These are phyloP conservation scores for Crassisporium funariophilum DNA, from an alignment of 768 basidiomycete genomes.

Conservation along the genomic window DNA sequence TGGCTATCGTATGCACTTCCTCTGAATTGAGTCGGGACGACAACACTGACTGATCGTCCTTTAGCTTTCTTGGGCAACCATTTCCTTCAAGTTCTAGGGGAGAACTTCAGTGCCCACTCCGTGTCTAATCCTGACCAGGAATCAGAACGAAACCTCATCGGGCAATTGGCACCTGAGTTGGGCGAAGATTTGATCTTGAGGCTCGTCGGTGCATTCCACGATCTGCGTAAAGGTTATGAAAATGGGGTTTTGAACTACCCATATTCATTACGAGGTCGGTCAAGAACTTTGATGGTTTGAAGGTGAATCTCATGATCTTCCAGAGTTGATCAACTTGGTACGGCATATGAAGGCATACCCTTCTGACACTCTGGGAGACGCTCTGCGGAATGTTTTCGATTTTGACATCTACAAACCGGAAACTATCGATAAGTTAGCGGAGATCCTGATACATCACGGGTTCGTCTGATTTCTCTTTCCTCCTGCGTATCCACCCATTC, in stretches of 20 bases:
- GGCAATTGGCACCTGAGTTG: constrained; percentile 64
- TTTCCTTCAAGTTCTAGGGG: constrained; percentile 71
- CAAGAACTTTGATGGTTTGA: neutral
- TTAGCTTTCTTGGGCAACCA: constrained; percentile 74
- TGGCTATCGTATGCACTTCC: constrained; percentile 58
- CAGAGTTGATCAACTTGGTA: constrained; percentile 69
- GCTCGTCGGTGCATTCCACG: constrained; percentile 66
- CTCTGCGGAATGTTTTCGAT: constrained; percentile 67
- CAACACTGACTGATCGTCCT: neutral
- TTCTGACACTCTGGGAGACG: constrained; percentile 55
- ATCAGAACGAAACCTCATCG: constrained; percentile 61
- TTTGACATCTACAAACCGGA: constrained; percentile 71
- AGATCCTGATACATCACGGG: constrained; percentile 65
- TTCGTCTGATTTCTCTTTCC: constrained; percentile 25
- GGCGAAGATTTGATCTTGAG: constrained; percentile 52
- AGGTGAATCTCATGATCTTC: constrained; percentile 50
- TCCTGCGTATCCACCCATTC: neutral
- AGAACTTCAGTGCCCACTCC: constrained; percentile 68
- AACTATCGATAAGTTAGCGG: constrained; percentile 59
- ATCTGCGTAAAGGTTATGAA: constrained; percentile 60
- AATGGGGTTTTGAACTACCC: constrained; percentile 61
- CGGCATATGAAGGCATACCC: constrained; percentile 66
- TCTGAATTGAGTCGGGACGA: neutral
- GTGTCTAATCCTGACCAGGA: constrained; percentile 68
- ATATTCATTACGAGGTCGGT: constrained; percentile 65